Conservation (phyloP, 352 stramenopile species). For the Globisporangium apiculatum region DNA sequence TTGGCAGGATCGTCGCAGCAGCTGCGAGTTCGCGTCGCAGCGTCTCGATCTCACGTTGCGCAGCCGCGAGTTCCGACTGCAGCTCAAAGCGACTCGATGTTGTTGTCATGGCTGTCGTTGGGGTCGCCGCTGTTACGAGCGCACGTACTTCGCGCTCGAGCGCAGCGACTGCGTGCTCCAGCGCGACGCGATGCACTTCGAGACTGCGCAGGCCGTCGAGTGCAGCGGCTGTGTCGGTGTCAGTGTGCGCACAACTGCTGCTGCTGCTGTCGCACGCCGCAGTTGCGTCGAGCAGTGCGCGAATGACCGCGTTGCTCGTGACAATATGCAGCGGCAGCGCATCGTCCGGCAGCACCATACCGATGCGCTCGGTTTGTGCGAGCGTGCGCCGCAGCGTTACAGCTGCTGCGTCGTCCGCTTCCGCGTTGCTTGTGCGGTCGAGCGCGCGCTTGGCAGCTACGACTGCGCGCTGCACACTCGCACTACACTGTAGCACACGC, state of each 20-base stretch:
- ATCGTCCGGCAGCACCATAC: not conserved
- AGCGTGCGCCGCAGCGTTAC: not conserved
- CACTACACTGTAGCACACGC: too few species aligned
- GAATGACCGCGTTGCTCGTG: conserved; percentile 50
- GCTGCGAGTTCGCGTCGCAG: conserved; percentile 13
- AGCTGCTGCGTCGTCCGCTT: not conserved
- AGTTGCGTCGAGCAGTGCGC: conserved; percentile 32
- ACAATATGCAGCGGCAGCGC: conserved; percentile 19
- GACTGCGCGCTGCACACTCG: too few species aligned
- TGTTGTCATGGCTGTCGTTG: too few species aligned
- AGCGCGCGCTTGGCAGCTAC: conserved; percentile 16
- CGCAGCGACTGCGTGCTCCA: conserved; percentile 15
- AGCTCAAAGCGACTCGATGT: not conserved
- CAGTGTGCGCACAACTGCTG: too few species aligned
- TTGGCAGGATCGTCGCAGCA: not conserved
- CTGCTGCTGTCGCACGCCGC: conserved; percentile 21
- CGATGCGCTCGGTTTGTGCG: conserved; percentile 6
- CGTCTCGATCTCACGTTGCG: conserved; percentile 16
- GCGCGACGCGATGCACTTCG: conserved; percentile 15
- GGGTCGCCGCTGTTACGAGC: too few species aligned
- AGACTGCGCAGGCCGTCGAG: conserved; percentile 2
- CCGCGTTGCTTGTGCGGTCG: conserved; percentile 23
- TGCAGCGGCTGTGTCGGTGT: not conserved
- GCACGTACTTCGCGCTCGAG: conserved; percentile 17
- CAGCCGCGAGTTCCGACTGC: conserved; percentile 16